phyloP scores from a whole-genome alignment of 805 yeast genomes.

The Pichia phayaonensis region DNA sequence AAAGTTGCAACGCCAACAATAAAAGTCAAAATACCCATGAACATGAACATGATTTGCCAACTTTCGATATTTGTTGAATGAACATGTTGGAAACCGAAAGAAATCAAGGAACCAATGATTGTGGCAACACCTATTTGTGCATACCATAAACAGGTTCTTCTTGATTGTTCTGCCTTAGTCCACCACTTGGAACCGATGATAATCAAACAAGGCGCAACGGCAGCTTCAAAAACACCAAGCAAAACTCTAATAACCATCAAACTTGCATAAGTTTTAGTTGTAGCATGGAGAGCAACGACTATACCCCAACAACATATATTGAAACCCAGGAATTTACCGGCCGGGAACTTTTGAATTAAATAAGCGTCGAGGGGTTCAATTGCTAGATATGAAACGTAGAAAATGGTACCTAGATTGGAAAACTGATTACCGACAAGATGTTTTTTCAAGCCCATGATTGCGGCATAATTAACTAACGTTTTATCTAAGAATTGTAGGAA shows the following conservation, averaged over 20 bases:
- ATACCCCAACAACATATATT: constrained; percentile 30
- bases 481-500: constrained; percentile 6
- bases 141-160: constrained; percentile 19
- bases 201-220: constrained; percentile 13
- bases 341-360: constrained; percentile 31
- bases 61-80: constrained; percentile 12
- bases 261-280: constrained; percentile 37
- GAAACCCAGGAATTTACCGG: constrained; percentile 24
- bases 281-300: constrained; percentile 32
- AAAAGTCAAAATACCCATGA: constrained; percentile 23
- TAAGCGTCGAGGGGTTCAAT: constrained; percentile 39
- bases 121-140: constrained; percentile 17
- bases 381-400: constrained; percentile 40
- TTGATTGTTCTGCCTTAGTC: constrained; percentile 20
- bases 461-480: background rate
- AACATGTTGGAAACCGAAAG: constrained; percentile 23
- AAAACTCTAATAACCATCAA: constrained; percentile 37
- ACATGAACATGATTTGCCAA: constrained; percentile 27
- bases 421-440: constrained; percentile 7
- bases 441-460: background rate
- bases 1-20: constrained; percentile 23
- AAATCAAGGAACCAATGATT: constrained; percentile 21
- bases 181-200: constrained; percentile 18
- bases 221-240: constrained; percentile 33
- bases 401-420: constrained; percentile 29